phyloP scores from a whole-genome alignment of 345 rosid species.

The Populus tremula region DNA sequence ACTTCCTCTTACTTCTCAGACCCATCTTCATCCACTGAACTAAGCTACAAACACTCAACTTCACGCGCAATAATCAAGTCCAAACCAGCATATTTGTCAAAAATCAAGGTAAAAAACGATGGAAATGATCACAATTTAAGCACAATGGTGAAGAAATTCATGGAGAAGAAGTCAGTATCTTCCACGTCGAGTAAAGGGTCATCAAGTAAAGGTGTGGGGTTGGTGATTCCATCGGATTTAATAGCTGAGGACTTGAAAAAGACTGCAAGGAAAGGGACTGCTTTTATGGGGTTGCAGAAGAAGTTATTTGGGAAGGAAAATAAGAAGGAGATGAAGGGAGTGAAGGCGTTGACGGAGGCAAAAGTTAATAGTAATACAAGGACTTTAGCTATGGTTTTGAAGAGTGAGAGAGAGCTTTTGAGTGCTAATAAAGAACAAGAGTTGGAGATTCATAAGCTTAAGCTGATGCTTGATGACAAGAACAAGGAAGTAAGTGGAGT shows the following conservation, averaged over 20 bases:
- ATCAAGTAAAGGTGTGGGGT: constrained; percentile 33
- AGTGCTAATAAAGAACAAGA: constrained; percentile 68
- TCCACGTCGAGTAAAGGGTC: constrained; percentile 22
- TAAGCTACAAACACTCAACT: constrained; percentile 26
- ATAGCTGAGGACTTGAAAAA: constrained; percentile 72
- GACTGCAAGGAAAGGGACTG: constrained; percentile 46
- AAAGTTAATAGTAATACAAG: constrained; percentile 57
- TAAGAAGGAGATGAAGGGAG: constrained; percentile 43
- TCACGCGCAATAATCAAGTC: constrained; percentile 58
- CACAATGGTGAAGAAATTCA: constrained; percentile 64
- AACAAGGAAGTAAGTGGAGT: constrained; percentile 55
- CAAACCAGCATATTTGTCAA: constrained; percentile 40
- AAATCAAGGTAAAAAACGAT: constrained; percentile 18
- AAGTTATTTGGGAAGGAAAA: constrained; percentile 65
- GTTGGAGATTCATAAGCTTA: constrained; percentile 51
- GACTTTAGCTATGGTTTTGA: constrained; percentile 83
- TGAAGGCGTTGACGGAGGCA: constrained; percentile 67
- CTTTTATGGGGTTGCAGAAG: constrained; percentile 58
- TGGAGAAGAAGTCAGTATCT: constrained; percentile 45
- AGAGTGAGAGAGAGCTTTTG: constrained; percentile 88
- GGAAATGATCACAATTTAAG: constrained; percentile 38
- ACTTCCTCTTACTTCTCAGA: constrained; percentile 54
- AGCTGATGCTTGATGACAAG: constrained; percentile 53
- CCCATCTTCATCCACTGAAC: constrained; percentile 55
- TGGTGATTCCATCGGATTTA: constrained; percentile 53